Evolutionary conservation across 306 rosid genomes (phyloP).

Genomic region (Vigna nakashimae): DNA sequence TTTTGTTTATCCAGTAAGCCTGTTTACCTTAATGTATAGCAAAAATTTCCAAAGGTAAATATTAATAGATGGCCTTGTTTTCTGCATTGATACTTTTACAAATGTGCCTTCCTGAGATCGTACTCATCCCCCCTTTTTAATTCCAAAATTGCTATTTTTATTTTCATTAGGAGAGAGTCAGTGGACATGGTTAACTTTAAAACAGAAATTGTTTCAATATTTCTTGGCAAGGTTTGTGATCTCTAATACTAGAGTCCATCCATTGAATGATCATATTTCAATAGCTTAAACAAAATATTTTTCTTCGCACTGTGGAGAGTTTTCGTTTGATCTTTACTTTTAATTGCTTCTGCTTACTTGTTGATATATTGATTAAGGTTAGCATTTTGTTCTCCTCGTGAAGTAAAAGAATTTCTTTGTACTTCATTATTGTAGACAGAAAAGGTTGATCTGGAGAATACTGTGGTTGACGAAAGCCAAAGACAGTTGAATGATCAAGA

Average conservation of each 20-base stretch:
- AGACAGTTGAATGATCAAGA: slow-evolving; percentile 72
- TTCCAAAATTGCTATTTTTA: neutral
- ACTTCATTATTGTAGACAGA: slow-evolving; percentile 84
- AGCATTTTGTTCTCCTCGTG: slow-evolving; percentile 24
- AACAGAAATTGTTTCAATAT: slow-evolving; percentile 4
- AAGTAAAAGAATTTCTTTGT: slow-evolving; percentile 41
- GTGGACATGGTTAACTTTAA: slow-evolving; percentile 22
- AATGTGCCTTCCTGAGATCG: slow-evolving; percentile 1
- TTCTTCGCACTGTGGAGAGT: slow-evolving; percentile 16
- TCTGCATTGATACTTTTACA: slow-evolving; percentile 21
- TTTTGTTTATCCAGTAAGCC: neutral
- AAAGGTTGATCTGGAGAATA: slow-evolving; percentile 95
- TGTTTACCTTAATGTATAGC: slow-evolving; percentile 6
- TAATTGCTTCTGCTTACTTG: neutral
- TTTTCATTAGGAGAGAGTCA: neutral
- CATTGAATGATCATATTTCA: slow-evolving; percentile 1
- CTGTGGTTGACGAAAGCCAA: slow-evolving; percentile 97
- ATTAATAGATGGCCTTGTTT: neutral
- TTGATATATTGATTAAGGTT: slow-evolving; percentile 12
- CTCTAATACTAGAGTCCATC: slow-evolving; percentile 1
- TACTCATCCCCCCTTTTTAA: neutral
- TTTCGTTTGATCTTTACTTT: slow-evolving; percentile 2
- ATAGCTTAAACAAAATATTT: slow-evolving; percentile 2
- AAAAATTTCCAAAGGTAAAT: neutral
- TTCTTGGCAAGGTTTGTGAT: slow-evolving; percentile 21